Evolutionary conservation across 2,329 filamentous ascomycete genomes (phyloP).

Genomic region (Cordyceps tenuipes): DNA sequence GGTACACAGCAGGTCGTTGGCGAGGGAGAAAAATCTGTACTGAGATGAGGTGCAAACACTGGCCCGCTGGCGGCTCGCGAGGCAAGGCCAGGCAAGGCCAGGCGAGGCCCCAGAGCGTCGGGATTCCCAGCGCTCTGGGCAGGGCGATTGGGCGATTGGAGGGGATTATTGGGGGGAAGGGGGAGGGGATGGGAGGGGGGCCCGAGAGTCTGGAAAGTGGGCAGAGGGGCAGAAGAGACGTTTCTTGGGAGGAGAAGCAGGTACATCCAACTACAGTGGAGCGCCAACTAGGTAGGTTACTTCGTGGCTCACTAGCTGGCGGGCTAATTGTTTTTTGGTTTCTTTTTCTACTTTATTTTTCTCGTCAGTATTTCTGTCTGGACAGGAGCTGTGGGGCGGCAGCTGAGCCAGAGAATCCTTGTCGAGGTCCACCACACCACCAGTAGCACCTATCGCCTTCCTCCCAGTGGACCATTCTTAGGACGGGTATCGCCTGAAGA

Average conservation of each 20-base stretch:
- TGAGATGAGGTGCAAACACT: neutral
- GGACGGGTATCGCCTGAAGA: slow-evolving; percentile 9
- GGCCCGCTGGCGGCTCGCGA: neutral
- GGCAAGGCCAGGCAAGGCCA: neutral
- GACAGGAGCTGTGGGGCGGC: neutral
- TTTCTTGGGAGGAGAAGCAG: neutral
- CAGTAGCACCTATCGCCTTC: neutral
- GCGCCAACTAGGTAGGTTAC: too few relatives aligned
- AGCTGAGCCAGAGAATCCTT: neutral
- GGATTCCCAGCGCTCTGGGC: slow-evolving; percentile 8
- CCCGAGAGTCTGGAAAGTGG: slow-evolving; percentile 12
- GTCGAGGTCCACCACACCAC: neutral
- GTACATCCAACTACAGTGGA: neutral
- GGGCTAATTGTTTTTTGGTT: neutral
- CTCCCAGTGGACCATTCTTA: slow-evolving; percentile 2
- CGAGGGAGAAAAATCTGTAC: neutral
- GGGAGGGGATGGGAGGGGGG: neutral
- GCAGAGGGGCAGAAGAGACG: neutral
- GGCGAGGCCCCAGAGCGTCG: neutral
- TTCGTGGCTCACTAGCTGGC: too few relatives aligned
- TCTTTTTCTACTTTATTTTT: neutral
- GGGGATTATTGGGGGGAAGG: neutral
- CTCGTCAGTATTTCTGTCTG: neutral
- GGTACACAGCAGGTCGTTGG: neutral
- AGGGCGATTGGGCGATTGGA: slow-evolving; percentile 1